Base-by-base conservation (phyloP, 352 stramenopile genomes). In the Phytophthora melonis region DNA sequence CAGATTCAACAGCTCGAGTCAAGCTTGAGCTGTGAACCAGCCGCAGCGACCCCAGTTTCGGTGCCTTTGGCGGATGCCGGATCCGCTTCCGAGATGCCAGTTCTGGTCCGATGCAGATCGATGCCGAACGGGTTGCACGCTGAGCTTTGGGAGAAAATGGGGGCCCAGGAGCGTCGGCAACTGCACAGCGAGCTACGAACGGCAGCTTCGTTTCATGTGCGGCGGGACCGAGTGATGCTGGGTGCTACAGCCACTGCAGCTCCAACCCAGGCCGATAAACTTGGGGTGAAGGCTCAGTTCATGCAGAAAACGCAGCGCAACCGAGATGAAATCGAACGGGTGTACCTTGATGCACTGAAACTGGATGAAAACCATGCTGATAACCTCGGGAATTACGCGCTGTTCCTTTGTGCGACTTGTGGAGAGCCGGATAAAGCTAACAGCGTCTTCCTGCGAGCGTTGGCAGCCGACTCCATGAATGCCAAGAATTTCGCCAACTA, bases 271-370 rank as follows among this genome's bases (percentile, higher is more conserved):
- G 79, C 79, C 1, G 81, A 89, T 53, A 69, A 75, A 23, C 68
- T 89, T 3, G 81, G 79, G 41, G 72, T 82, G 30, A 89, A 89
- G 53, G 81, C 79, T 11, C 56, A 74, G 3, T 89, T 84, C 25
- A 70, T 89, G 50, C 70, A 89, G 60, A 75, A 77, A 19, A 57
- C 58, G 9, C 75, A 64, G 9, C 72, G 70, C 3, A 52, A 64
- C 19, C 25, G 58, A 4, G 47, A 74, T 3, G 77, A 86, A 27
- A 75, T 80, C 27, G 63, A 67, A 18, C 69, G 71, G 41, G 34
- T 66, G 0, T 89, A 86, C 43, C 50, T 83, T 30, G 62, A 80
- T 52, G 81, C 77, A 5, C 66, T 89, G 3, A 27, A 52, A 25
- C 16, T 80, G 18, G 77, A 89, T 21, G 25, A 41, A 0, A 54